A percentile compares a stretch with the other conserved stretches of the same genome.
These are phyloP conservation scores for Naganishia randhawae DNA, from an alignment of 768 basidiomycete genomes.

Conservation along the genomic window DNA sequence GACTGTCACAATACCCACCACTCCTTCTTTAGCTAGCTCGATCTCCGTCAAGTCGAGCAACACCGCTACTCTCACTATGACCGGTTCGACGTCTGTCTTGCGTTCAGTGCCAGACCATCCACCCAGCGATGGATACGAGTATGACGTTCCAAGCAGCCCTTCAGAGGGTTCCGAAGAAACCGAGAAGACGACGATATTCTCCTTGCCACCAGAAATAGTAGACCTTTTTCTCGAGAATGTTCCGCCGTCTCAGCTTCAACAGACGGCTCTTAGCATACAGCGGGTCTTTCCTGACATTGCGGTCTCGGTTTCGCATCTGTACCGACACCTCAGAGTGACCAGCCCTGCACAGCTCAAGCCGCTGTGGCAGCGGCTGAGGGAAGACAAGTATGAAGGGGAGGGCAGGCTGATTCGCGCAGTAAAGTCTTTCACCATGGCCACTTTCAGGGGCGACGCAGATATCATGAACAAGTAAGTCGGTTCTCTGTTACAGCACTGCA, in stretches of 20 bases:
- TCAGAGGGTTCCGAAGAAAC: neutral
- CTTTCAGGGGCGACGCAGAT: conserved; percentile 72
- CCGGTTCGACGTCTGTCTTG: conserved; percentile 13
- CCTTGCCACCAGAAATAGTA: conserved; percentile 69
- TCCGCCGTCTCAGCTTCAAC: conserved; percentile 55
- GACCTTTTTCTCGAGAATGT: conserved; percentile 59
- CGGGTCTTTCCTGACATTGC: conserved; percentile 63
- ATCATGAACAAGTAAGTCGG: conserved; percentile 59
- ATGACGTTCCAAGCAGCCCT: neutral
- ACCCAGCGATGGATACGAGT: neutral
- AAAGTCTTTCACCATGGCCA: conserved; percentile 37
- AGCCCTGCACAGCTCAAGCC: conserved; percentile 57
- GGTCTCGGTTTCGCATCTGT: conserved; percentile 61
- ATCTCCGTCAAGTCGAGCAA: neutral
- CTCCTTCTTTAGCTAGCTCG: neutral
- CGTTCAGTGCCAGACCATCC: neutral
- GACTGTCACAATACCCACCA: too few relatives aligned
- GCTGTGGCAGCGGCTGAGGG: conserved; percentile 60
- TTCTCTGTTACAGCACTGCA: conserved; percentile 24
- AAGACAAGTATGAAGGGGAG: conserved; percentile 22
- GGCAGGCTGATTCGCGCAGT: neutral
- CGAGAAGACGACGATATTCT: conserved; percentile 26
- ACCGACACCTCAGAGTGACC: conserved; percentile 58
- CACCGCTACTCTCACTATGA: neutral
- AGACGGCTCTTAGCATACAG: conserved; percentile 60